These are phyloP conservation scores for Bassia scoparia DNA, from an alignment of 148 eudicot genomes.

Conservation along the genomic window DNA sequence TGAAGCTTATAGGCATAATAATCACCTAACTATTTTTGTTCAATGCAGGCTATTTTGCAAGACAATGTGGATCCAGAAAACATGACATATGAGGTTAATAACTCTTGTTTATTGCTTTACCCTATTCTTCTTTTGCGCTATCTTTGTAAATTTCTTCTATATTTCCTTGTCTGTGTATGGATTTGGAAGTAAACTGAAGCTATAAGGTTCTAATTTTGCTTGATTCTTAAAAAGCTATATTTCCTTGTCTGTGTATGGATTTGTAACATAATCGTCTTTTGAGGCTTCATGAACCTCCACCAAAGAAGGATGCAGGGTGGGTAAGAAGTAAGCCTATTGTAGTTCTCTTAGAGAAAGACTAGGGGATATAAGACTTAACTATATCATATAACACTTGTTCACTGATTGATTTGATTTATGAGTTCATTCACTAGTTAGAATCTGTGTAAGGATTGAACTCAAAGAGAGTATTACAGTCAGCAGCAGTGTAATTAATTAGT, in stretches of 20 bases:
- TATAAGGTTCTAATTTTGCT: conserved; percentile 6
- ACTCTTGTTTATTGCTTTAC: neutral
- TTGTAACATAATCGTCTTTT: neutral
- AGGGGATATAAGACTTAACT: neutral
- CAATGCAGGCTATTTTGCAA: conserved; percentile 70
- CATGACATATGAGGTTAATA: conserved; percentile 90
- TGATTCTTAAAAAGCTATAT: no score
- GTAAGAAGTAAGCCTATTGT: neutral
- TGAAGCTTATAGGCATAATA: conserved; percentile 10
- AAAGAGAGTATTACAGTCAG: neutral
- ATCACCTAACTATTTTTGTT: neutral
- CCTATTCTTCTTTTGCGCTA: neutral
- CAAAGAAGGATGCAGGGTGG: neutral
- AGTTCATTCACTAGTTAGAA: neutral
- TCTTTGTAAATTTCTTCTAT: neutral
- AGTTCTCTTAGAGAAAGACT: neutral
- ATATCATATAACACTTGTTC: neutral
- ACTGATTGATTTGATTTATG: neutral
- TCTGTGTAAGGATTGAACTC: neutral
- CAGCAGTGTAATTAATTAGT: neutral
- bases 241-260: no score
- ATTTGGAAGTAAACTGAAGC: neutral
- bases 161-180: neutral
- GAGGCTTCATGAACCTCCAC: neutral
- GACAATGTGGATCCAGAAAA: conserved; percentile 81